Evolutionary conservation across 352 stramenopile species (phyloP).

Genomic region (Globisporangium paroecandrum): DNA sequence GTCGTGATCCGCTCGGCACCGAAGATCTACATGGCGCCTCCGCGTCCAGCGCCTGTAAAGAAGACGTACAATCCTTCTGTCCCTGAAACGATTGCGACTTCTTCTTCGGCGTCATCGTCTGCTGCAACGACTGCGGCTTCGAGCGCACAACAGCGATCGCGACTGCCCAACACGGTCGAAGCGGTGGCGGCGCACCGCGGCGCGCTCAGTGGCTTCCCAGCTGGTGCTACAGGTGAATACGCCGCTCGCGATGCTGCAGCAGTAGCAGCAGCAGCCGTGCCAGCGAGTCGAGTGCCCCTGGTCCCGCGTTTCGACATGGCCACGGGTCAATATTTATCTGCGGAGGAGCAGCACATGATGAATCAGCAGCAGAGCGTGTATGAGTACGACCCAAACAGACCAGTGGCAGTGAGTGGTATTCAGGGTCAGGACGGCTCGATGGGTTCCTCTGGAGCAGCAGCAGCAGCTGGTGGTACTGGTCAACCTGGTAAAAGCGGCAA

Average conservation of each 20-base stretch:
- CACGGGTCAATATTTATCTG: conserved; percentile 55
- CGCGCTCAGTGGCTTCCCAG: conserved; percentile 66
- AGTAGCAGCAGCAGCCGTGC: neutral
- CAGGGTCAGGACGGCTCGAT: neutral
- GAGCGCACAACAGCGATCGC: conserved; percentile 8
- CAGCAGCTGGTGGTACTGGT: neutral
- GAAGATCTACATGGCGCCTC: conserved; percentile 67
- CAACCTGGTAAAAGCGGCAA: conserved; percentile 16
- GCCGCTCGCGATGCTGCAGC: conserved; percentile 21
- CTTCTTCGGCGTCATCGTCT: neutral
- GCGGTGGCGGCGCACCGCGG: conserved; percentile 47
- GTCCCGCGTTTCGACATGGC: conserved; percentile 65
- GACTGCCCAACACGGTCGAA: conserved; percentile 44
- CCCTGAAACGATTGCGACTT: neutral
- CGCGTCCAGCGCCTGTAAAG: conserved; percentile 50
- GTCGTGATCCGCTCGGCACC: conserved; percentile 43
- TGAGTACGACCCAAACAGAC: conserved; percentile 66
- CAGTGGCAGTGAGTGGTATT: conserved; percentile 17
- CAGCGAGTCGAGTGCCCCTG: conserved; percentile 13
- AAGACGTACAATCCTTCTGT: conserved; percentile 6
- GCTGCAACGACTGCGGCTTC: neutral
- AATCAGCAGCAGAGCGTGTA: conserved; percentile 85
- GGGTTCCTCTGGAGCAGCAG: neutral
- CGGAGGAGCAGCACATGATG: conserved; percentile 77
- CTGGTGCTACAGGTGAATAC: conserved; percentile 45